These are phyloP conservation scores for Zymoseptoria brevis DNA, from an alignment of 2,329 filamentous ascomycete species.

Conservation along the genomic window DNA sequence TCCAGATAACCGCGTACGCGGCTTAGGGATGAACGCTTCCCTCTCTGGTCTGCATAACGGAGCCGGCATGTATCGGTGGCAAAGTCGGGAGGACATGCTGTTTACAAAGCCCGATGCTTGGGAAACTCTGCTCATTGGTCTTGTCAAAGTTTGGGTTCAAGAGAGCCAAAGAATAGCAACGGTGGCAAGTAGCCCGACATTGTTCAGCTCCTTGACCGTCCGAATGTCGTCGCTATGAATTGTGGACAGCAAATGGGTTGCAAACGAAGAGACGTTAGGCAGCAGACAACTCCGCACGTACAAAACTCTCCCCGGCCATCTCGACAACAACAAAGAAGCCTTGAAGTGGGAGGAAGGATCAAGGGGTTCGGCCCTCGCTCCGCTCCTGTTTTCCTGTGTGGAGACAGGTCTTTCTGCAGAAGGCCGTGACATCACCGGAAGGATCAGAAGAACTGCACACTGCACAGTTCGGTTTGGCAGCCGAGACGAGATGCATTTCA, in stretches of 20 bases:
- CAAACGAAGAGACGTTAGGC: neutral
- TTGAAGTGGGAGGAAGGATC: neutral
- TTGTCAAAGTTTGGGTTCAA: neutral
- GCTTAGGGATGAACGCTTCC: neutral
- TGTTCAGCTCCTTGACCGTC: neutral
- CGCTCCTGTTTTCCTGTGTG: neutral
- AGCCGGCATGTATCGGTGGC: neutral
- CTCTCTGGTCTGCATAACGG: neutral
- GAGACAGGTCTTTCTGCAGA: neutral
- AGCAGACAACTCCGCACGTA: no score
- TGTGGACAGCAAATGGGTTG: neutral
- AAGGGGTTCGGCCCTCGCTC: neutral
- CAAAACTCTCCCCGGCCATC: neutral
- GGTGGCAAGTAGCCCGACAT: neutral
- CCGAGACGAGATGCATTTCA: neutral
- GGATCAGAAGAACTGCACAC: no score
- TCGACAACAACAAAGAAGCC: neutral
- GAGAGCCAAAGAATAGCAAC: neutral
- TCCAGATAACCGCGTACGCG: neutral
- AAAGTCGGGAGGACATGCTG: neutral
- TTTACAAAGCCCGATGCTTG: neutral
- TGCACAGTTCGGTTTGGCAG: neutral
- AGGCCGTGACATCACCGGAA: neutral
- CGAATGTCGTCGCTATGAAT: no score
- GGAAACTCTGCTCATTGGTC: neutral